phyloP scores from a whole-genome alignment of 192 early-diverging fungal species.

The Chytriomyces confervae region DNA sequence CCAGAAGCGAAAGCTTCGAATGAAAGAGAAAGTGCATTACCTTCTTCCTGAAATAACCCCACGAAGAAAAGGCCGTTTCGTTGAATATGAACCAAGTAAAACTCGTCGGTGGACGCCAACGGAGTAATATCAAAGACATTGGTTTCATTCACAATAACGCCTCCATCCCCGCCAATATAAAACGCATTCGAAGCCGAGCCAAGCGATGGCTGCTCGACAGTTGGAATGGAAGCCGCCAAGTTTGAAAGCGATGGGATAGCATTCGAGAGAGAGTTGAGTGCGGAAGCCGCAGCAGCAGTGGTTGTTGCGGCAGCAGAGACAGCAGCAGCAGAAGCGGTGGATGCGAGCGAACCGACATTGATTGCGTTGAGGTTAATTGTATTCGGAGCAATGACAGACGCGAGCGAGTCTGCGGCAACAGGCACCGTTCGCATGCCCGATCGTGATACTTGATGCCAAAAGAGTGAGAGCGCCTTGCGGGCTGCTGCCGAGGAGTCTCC shows the following conservation, averaged over 20 bases:
- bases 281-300: constrained; percentile 26
- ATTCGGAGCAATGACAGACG: constrained; percentile 16
- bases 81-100: constrained; percentile 70
- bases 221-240: constrained; percentile 34
- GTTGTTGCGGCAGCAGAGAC: constrained; percentile 32
- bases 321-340: constrained; percentile 46
- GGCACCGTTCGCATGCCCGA: constrained; percentile 19
- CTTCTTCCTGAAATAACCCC: constrained; percentile 75
- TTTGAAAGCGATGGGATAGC: constrained; percentile 26
- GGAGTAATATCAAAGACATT: constrained; percentile 60
- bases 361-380: constrained; percentile 32
- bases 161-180: constrained; percentile 29
- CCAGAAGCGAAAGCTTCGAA: not conserved
- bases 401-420: constrained; percentile 27
- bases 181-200: constrained; percentile 21
- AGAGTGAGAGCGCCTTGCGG: constrained; percentile 65
- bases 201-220: constrained; percentile 44
- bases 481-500: constrained; percentile 47
- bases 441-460: constrained; percentile 66
- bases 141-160: constrained; percentile 35
- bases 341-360: constrained; percentile 51
- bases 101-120: constrained; percentile 66
- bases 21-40: constrained; percentile 43
- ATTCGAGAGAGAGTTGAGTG: constrained; percentile 31
- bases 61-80: constrained; percentile 78